Percentiles rank a stretch among this genome's conserved stretches.
Evolutionary conservation across 768 basidiomycete genomes (phyloP).

Genomic region (Chlorophyllum brunneum): DNA sequence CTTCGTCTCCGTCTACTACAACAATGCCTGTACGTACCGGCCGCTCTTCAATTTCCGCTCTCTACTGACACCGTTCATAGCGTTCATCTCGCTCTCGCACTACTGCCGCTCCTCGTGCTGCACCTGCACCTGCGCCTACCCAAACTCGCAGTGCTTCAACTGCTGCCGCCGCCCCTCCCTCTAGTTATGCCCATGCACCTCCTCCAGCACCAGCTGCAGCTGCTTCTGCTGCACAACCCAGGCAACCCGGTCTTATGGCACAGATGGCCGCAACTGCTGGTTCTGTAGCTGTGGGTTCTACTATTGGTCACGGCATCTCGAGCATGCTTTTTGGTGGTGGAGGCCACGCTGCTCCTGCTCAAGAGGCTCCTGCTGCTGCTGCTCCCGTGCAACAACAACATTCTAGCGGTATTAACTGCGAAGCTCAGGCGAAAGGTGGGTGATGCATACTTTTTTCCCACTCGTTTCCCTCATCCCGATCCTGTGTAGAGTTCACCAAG

Average conservation of each 20-base stretch:
- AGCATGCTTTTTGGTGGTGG: slow-evolving; percentile 85
- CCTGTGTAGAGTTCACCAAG: slow-evolving; percentile 67
- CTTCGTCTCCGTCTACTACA: slow-evolving; percentile 9
- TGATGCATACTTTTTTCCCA: slow-evolving; percentile 6
- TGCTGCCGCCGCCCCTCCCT: slow-evolving; percentile 41
- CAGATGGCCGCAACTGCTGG: slow-evolving; percentile 92
- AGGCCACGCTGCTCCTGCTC: slow-evolving; percentile 37
- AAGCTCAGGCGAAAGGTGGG: slow-evolving; percentile 76
- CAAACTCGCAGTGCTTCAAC: slow-evolving; percentile 45
- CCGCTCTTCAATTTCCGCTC: neutral
- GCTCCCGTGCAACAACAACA: slow-evolving; percentile 47
- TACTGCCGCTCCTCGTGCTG: slow-evolving; percentile 45
- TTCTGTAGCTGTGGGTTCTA: slow-evolving; percentile 84
- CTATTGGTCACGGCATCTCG: slow-evolving; percentile 87
- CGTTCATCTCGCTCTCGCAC: slow-evolving; percentile 79
- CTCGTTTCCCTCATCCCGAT: neutral
- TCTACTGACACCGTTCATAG: slow-evolving; percentile 29
- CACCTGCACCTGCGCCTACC: slow-evolving; percentile 38
- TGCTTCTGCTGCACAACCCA: slow-evolving; percentile 38
- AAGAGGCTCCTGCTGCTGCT: slow-evolving; percentile 36
- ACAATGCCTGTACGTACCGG: slow-evolving; percentile 37
- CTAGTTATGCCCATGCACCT: slow-evolving; percentile 34
- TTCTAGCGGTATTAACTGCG: slow-evolving; percentile 53
- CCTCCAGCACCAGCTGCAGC: slow-evolving; percentile 43
- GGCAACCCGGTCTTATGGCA: slow-evolving; percentile 68